Evolutionary conservation across 2,329 filamentous ascomycete genomes (phyloP).

Genomic region (Penicillium carneum): DNA sequence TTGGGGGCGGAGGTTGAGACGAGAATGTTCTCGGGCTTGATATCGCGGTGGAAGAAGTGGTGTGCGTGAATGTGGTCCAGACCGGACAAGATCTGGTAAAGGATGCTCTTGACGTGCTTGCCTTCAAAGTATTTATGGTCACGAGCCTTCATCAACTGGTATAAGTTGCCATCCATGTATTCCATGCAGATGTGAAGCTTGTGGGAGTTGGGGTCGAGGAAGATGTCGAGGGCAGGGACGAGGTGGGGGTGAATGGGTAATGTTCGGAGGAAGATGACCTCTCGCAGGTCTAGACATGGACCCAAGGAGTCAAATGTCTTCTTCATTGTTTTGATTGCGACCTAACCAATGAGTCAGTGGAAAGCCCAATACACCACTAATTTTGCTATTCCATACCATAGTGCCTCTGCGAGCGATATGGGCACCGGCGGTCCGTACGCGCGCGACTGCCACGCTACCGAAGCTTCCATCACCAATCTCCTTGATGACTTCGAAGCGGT

Average conservation of each 20-base stretch:
- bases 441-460: slow-evolving; percentile 89
- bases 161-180: slow-evolving; percentile 99
- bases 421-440: slow-evolving; percentile 88
- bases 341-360: slow-evolving; percentile 61
- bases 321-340: slow-evolving; percentile 99
- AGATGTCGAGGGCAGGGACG: slow-evolving; percentile 97
- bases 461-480: slow-evolving; percentile 99
- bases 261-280: slow-evolving; percentile 94
- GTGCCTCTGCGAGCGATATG: slow-evolving; percentile 88
- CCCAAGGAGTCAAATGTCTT: slow-evolving; percentile 94
- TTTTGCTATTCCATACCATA: slow-evolving; percentile 69
- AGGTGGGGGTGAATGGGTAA: slow-evolving; percentile 87
- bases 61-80: slow-evolving; percentile 97
- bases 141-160: slow-evolving; percentile 97
- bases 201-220: slow-evolving; percentile 92
- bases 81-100: slow-evolving; percentile 95
- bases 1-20: slow-evolving; percentile 87
- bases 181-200: slow-evolving; percentile 99
- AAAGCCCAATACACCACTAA: slow-evolving; percentile 14
- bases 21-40: slow-evolving; percentile 98
- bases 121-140: slow-evolving; percentile 94
- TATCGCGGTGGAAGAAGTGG: slow-evolving; percentile 97
- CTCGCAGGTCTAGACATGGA: slow-evolving; percentile 89
- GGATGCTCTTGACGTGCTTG: slow-evolving; percentile 92
- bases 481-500: slow-evolving; percentile 95